Base-by-base conservation (phyloP, 2,329 filamentous ascomycete species). In the Hypoxylon sp. region DNA sequence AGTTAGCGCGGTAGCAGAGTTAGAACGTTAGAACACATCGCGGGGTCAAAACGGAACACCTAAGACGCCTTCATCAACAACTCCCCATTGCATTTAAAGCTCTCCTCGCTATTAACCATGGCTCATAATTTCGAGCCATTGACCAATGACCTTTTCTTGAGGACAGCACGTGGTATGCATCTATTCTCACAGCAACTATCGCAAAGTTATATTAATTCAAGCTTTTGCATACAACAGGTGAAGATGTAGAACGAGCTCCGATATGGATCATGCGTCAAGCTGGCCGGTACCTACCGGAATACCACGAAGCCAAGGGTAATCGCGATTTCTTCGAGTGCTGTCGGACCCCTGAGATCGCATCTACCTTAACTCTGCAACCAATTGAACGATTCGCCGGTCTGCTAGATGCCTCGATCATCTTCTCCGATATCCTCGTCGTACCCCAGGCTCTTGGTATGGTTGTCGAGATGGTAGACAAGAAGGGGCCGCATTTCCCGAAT, bases 261-360 rank as follows among this genome's bases (percentile, higher is more conserved):
- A 90, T 95, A 79, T 99, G 94, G 94, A 91, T 99, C 71, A 99
- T 99, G 94, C 89, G 94, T 74, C 94, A 99, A 85, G 94, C 94
- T 68, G 94, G 94, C 53, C 89, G 94, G 65, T 99, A 99, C 72
- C 89, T 99, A 15, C 94, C 93, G 58, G 94, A 99, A 73, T 99
- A 99, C 73, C 94, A 99, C 71, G 83, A 96, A 76, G 93, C 89
- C 53, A 99, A 99, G 76, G 93, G 88, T 63, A 81, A 75, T 44
- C 84, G 88, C 60, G 94, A 99, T 76, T 99, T 99, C 77, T 99
- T 99, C 78, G 91, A 91, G 75, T 97, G 93, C 82, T 99, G 94
- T 73, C 91, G 94, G 46, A 84, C 87, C 66, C 91, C 94, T 48
- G 91, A 97, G 72, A 87, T 97, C 59, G 91, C 94, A 40, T 97